Evolutionary conservation across 2,329 filamentous ascomycete species (phyloP).

Genomic region (Calonectria fujianensis): DNA sequence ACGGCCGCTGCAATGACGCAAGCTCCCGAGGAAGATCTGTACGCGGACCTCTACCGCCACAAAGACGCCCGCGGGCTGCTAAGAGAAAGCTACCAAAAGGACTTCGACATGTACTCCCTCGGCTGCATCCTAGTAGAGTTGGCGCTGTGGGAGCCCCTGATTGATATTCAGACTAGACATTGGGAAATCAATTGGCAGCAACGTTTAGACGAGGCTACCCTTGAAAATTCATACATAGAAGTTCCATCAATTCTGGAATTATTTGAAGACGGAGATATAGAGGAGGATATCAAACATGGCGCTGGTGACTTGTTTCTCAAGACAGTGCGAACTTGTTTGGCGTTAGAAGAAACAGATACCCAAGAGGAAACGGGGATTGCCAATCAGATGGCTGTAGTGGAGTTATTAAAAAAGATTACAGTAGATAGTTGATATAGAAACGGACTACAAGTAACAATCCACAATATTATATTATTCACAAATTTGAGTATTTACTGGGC

Average conservation of each 20-base stretch:
- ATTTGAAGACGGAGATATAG: not conserved
- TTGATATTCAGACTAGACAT: not conserved
- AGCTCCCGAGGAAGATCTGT: not conserved
- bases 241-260: not conserved
- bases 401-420: not conserved
- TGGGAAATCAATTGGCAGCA: not conserved
- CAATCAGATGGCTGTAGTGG: not conserved
- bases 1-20: not conserved
- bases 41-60: not conserved
- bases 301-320: not conserved
- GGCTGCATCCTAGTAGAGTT: not conserved
- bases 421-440: not conserved
- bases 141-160: not conserved
- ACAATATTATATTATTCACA: too few relatives aligned
- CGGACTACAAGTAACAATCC: too few relatives aligned
- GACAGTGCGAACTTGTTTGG: not conserved
- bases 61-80: not conserved
- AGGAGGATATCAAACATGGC: not conserved
- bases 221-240: not conserved
- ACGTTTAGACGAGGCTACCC: not conserved
- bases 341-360: not conserved
- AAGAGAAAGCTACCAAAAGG: not conserved
- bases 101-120: not conserved
- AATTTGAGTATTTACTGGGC: too few relatives aligned
- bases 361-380: not conserved